Conservation (phyloP, 805 yeast genomes). For the Peterozyma xylosa region DNA sequence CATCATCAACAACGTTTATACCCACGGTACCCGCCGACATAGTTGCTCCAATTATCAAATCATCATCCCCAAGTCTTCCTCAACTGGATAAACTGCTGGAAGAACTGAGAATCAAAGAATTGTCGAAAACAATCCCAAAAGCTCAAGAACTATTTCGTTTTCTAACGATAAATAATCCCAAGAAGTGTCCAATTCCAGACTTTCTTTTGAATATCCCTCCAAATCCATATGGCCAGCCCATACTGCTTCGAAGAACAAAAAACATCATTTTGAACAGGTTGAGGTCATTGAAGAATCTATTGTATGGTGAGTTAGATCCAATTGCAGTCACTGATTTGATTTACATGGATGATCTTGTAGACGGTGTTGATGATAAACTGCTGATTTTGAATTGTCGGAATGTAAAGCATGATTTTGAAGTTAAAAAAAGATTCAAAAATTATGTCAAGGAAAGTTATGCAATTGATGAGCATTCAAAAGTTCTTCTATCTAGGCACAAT, state of each 20-base stretch:
- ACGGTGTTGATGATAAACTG: not conserved
- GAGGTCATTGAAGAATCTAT: slow-evolving; percentile 2
- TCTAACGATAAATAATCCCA: too few species aligned
- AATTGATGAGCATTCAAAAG: not conserved
- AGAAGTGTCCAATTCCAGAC: not conserved
- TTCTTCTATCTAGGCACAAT: slow-evolving; percentile 1
- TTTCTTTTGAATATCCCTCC: not conserved
- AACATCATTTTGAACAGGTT: slow-evolving; percentile 1
- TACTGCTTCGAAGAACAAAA: not conserved
- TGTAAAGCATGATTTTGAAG: not conserved
- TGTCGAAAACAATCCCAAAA: too few species aligned
- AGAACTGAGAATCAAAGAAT: too few species aligned
- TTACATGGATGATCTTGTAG: not conserved
- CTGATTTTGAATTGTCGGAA: not conserved
- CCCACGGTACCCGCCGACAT: too few species aligned
- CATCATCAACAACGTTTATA: too few species aligned
- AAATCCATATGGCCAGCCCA: slow-evolving; percentile 3
- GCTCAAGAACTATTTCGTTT: too few species aligned
- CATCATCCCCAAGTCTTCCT: too few species aligned
- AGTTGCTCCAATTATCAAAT: too few species aligned
- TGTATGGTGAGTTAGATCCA: slow-evolving; percentile 5
- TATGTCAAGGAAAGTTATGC: not conserved
- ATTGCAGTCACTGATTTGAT: not conserved
- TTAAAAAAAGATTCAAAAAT: slow-evolving; percentile 2
- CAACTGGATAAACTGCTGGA: too few species aligned